Evolutionary conservation across 192 early-diverging fungal species (phyloP), one percentile per base, ranked within the genome.

Genomic region (Linnemannia exigua): DNA sequence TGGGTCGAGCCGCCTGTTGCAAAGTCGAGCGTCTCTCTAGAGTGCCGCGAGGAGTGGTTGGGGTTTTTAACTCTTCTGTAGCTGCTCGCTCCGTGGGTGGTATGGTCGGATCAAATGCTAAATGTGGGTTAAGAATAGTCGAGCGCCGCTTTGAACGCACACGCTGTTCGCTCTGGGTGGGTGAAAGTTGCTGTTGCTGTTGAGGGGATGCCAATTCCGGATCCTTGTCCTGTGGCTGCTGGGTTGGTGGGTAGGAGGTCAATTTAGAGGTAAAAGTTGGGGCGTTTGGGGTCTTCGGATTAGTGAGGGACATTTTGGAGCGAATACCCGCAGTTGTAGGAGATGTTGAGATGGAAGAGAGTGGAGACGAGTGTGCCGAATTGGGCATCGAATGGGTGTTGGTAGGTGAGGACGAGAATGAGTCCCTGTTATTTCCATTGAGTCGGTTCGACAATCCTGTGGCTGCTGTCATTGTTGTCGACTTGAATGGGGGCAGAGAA

Each of bases 101-200:
- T 5, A 76, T 76, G 37, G 80, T 82, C 5, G 80, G 80, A 72
- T 82, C 80, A 46, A 82, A 82, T 16, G 80, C 80, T 44, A 82
- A 35, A 20, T 82, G 80, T 9, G 80, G 74, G 28, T 82, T 82
- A 1, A 48, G 44, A 52, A 82, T 72, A 15, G 80, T 67, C 14
- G 80, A 52, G 12, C n/a, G 48, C 11, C 79, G 37, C 58, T 69
- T 76, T 3, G 51, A 17, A 3, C 80, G 80, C 28, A 67, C 74
- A 31, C 58, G 58, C 58, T 63, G 58, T 14, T 63, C 58, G 0
- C 58, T 3, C 2, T 0, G 47, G 3, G 35, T 67, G n/a, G 69
- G 69, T 17, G 58, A 47, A 15, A 36, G 41, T n/a, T 63, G 35
- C 38, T 67, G 54, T 20, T 80, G 70, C 14, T 79, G 38, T 70